Evolutionary conservation across 306 rosid species (phyloP).

Genomic region (Cyamopsis tetragonoloba): DNA sequence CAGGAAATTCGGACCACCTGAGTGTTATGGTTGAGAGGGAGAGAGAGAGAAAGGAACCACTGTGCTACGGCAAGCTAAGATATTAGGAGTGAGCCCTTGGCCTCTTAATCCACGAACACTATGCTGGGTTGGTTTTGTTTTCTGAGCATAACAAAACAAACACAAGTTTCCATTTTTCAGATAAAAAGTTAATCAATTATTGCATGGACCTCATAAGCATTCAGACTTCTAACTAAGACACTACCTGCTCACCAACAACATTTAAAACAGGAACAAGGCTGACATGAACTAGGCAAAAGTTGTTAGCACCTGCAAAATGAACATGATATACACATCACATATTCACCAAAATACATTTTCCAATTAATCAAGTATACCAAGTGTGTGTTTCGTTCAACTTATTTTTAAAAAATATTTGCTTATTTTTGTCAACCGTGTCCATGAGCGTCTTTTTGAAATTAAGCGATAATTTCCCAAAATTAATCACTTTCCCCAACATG

Average conservation of each 20-base stretch:
- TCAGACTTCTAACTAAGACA: background rate
- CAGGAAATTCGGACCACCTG: too few species aligned
- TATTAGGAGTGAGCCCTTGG: constrained; percentile 69
- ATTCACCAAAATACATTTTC: background rate
- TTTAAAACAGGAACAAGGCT: constrained; percentile 87
- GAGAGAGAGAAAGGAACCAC: constrained; percentile 41
- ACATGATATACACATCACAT: background rate
- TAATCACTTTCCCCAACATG: too few species aligned
- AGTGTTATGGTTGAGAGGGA: too few species aligned
- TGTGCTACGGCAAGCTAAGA: constrained; percentile 84
- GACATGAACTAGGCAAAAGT: constrained; percentile 77
- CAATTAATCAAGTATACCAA: background rate
- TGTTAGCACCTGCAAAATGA: constrained; percentile 56
- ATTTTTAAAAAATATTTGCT: too few species aligned
- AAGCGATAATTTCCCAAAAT: too few species aligned
- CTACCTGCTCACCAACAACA: constrained; percentile 91
- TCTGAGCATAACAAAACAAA: constrained; percentile 38
- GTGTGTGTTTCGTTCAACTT: too few species aligned
- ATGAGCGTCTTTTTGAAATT: too few species aligned
- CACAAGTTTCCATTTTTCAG: background rate
- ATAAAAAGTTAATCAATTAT: constrained; percentile 16
- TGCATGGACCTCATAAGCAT: background rate
- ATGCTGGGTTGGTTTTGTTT: constrained; percentile 87
- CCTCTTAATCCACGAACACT: constrained; percentile 76
- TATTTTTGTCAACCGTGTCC: too few species aligned